Base-by-base conservation (phyloP, 805 yeast genomes). In the Hanseniaspora meyeri region DNA sequence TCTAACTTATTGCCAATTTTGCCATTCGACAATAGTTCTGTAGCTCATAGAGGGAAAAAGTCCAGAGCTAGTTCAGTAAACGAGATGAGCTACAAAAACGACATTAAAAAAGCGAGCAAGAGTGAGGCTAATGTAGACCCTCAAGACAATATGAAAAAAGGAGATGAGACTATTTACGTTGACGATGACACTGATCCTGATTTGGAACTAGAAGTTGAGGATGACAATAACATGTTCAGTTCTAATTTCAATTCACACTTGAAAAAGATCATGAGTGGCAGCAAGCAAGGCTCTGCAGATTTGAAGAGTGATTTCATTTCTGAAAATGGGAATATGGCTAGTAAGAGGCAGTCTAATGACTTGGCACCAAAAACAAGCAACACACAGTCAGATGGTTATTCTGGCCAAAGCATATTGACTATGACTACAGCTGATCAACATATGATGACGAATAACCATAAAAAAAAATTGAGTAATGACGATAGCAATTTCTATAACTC, bases 201-300 rank as follows among this genome's bases (percentile, higher is more conserved):
- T 0, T 14, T 42, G 17, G 29, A 42, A 14, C 31, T 24, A 11
- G 62, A 60, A 20, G 58, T 36, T 36, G 38, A 64, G 20, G 63
- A 62, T 19, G 65, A 62, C 20, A 70, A 67, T 58, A 59, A 60
- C n/a, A 67, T 61, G 10, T 67, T 71, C 0, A 67, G 67, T 66
- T 67, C 68, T 52, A 68, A 67, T 57, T 68, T 53, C 24, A 53
- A 53, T 19, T 46, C 39, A 29, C 57, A 53, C 31, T 46, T 53
- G 36, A 53, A 53, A 4, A 53, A 46, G 14, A 53, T 53, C 10
- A 53, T 53, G 57, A 53, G 51, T 46, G 51, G 34, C 20, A 20
- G 51, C 9, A 36, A 45, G 29, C 38, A 46, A 11, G 34, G 20
- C 10, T 32, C 49, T 8, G n/a, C 49, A 1, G 39, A 46, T 1